Evolutionary conservation across 2,329 filamentous ascomycete species (phyloP), one percentile per base, ranked within the genome.

Genomic region (Mycocentrospora acerina): DNA sequence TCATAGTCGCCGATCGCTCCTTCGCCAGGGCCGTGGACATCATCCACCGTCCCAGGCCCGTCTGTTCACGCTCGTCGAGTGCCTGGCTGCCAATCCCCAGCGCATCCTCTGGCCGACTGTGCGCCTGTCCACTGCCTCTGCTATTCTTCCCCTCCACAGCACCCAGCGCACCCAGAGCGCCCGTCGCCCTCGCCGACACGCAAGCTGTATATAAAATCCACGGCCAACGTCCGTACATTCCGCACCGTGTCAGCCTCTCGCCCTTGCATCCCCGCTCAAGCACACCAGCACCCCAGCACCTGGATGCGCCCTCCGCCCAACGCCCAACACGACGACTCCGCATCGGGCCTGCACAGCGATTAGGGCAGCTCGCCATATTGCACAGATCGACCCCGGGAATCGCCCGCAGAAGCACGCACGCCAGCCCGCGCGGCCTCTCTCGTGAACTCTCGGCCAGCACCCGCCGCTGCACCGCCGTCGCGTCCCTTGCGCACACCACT

Each of bases 241-340:
- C 51, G 40, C 53, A 52, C 41, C 25, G 37, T 18, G 25, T 40
- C 29, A 44, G 49, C 37, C 48, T 52, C 46, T 33, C 60, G 57
- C 60, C 63, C 60, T 64, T 64, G 62, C 62, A 45, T 57, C 52
- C 53, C 51, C 50, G 52, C 57, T 55, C 48, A 45, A 48, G 35
- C 36, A 18, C 35, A 29, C 29, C 12, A 30, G 39, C 37, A 49
- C 39, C 38, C 44, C 44, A 32, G 49, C 45, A 59, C 55, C 57
- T 63, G 63, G 61, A 68, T 69, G 66, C 64, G 57, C 61, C 57
- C 63, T 58, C 60, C 57, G 62, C 55, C 60, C 53, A 54, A 57
- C 59, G 62, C 63, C 60, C 64, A 57, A 58, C 51, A 57, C 46
- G 55, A 57, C 60, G 60, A 51, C 60, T 67, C 66, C 58, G 56